phyloP scores from a whole-genome alignment of 805 yeast genomes.

The Starmerella bombicola region DNA sequence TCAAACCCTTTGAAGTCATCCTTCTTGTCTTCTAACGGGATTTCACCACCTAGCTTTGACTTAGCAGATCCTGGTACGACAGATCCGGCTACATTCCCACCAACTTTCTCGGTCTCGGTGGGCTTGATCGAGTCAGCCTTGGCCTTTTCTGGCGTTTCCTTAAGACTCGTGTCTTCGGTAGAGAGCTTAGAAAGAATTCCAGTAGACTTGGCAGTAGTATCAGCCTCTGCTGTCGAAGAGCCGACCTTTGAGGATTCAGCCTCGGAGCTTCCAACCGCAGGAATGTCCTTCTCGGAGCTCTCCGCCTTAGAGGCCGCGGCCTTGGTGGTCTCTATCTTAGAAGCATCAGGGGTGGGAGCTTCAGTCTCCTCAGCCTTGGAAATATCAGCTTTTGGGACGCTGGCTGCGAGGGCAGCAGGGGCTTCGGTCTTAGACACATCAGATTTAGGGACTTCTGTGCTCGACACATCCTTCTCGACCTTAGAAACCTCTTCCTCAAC shows the following conservation, averaged over 20 bases:
- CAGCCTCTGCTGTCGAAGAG: neutral
- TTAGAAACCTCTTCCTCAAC: constrained; percentile 8
- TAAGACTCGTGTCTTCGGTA: too few relatives aligned
- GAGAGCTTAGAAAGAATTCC: too few relatives aligned
- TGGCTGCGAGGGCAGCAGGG: too few relatives aligned
- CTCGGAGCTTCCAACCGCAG: too few relatives aligned
- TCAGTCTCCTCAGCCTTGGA: constrained; percentile 26
- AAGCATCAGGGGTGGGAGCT: too few relatives aligned
- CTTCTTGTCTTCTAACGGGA: constrained; percentile 10
- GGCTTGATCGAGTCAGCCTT: neutral
- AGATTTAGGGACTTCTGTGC: constrained; percentile 5
- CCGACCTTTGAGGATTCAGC: too few relatives aligned
- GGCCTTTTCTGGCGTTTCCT: too few relatives aligned
- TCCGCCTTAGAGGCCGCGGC: too few relatives aligned
- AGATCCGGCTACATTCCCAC: constrained; percentile 15
- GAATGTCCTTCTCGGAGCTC: too few relatives aligned
- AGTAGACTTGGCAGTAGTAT: neutral
- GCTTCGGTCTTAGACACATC: constrained; percentile 8
- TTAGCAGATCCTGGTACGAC: constrained; percentile 6
- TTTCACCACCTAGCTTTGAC: constrained; percentile 9
- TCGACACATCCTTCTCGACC: neutral
- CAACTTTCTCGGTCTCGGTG: constrained; percentile 10
- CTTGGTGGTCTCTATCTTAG: too few relatives aligned
- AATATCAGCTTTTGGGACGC: neutral
- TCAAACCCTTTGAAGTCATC: constrained; percentile 23